Conservation (phyloP, 139 green algal genomes). For the Picochlorum sp. region DNA sequence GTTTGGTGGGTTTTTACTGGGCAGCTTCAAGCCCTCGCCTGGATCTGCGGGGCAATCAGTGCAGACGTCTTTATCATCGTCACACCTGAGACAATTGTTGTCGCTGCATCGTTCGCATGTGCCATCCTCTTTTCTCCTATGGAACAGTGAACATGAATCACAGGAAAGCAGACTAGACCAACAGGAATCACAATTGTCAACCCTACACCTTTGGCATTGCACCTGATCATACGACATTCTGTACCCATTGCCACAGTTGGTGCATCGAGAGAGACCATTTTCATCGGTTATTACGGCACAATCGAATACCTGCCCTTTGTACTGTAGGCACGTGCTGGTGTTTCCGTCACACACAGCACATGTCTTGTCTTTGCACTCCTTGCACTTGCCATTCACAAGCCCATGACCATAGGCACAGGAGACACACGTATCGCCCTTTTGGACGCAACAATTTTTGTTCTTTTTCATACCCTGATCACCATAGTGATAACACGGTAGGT, state of each 20-base stretch:
- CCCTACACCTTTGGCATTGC: background rate
- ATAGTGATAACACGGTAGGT: background rate
- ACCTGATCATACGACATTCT: constrained; percentile 1
- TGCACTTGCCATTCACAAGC: background rate
- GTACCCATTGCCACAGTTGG: background rate
- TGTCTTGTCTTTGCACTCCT: background rate
- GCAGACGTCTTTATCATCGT: background rate
- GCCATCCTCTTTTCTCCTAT: background rate
- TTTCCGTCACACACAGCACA: background rate
- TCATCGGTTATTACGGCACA: background rate
- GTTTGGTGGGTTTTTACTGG: background rate
- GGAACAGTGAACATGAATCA: background rate
- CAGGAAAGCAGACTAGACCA: background rate
- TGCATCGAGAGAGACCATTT: background rate
- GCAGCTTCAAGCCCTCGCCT: background rate
- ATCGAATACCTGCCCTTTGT: background rate
- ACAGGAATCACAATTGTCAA: background rate
- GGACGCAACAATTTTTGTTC: background rate
- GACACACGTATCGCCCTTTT: background rate
- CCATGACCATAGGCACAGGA: background rate
- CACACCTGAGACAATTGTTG: background rate
- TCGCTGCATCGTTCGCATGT: background rate
- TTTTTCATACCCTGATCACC: background rate
- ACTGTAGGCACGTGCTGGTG: background rate
- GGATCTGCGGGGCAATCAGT: background rate